These are phyloP conservation scores for Herpetomonas samuelpessoai DNA, from an alignment of 208 protist genomes.

Conservation along the genomic window DNA sequence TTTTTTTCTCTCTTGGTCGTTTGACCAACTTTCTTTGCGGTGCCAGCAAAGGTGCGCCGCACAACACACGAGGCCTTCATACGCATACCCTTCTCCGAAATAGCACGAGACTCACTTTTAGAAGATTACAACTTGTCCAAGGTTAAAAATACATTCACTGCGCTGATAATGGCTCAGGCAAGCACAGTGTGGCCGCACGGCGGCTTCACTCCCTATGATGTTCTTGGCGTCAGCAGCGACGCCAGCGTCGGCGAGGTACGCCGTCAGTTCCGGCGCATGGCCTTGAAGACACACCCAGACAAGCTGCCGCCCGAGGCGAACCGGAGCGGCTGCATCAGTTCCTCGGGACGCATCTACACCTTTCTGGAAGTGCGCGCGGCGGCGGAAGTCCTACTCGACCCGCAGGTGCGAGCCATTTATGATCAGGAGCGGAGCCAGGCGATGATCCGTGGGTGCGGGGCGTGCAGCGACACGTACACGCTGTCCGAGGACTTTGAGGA, in stretches of 20 bases:
- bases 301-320: slow-evolving; percentile 20
- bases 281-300: slow-evolving; percentile 71
- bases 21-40: no score
- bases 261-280: slow-evolving; percentile 56
- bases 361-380: slow-evolving; percentile 74
- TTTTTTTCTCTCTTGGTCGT: slow-evolving; percentile 11
- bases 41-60: no score
- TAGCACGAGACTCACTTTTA: no score
- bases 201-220: slow-evolving; percentile 50
- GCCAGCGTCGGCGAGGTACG: slow-evolving; percentile 57
- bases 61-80: no score
- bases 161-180: slow-evolving; percentile 38
- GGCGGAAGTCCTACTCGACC: slow-evolving; percentile 63
- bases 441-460: slow-evolving; percentile 37
- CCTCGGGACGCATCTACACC: neutral
- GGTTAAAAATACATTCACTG: slow-evolving; percentile 62
- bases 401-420: slow-evolving; percentile 42
- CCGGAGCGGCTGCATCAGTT: neutral
- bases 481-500: slow-evolving; percentile 56
- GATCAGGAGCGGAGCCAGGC: slow-evolving; percentile 35
- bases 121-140: no score
- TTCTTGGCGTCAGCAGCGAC: slow-evolving; percentile 36
- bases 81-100: no score
- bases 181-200: slow-evolving; percentile 26
- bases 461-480: slow-evolving; percentile 53